Evolutionary conservation across 306 rosid species (phyloP).

Genomic region (Potentilla sterilis): DNA sequence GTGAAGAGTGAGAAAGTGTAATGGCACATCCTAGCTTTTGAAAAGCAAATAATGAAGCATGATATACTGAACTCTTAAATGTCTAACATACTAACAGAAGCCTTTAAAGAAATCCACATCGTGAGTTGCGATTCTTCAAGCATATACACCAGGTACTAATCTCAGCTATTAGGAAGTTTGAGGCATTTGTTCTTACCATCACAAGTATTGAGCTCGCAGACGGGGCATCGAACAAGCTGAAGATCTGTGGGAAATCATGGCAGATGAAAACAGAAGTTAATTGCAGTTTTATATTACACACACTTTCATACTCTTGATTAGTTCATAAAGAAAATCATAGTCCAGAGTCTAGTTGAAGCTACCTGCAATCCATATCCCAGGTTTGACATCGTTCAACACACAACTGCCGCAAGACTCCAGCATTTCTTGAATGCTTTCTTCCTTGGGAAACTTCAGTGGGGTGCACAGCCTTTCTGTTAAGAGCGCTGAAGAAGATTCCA

Average conservation of each 20-base stretch:
- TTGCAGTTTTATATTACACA: not conserved
- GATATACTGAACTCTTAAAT: not conserved
- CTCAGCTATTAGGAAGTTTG: not conserved
- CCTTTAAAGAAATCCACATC: not conserved
- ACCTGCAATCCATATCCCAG: slow-evolving; percentile 99
- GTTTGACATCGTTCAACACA: slow-evolving; percentile 60
- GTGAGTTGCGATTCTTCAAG: not conserved
- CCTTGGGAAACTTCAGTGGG: slow-evolving; percentile 43
- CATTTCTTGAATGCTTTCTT: slow-evolving; percentile 41
- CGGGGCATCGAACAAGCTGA: slow-evolving; percentile 96
- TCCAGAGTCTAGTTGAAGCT: slow-evolving; percentile 17
- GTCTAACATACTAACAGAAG: not conserved
- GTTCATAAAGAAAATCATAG: not conserved
- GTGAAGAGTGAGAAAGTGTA: not conserved
- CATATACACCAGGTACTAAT: not conserved
- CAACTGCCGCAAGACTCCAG: slow-evolving; percentile 64
- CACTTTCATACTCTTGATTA: not conserved
- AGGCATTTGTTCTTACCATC: slow-evolving; percentile 58
- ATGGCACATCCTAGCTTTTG: not conserved
- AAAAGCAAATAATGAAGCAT: not conserved
- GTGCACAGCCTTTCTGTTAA: slow-evolving; percentile 55
- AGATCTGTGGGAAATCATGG: slow-evolving; percentile 65
- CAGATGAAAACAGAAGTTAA: slow-evolving; percentile 18
- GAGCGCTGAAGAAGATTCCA: slow-evolving; percentile 68
- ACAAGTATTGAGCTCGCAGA: slow-evolving; percentile 89